phyloP scores from a whole-genome alignment of 2,329 filamentous ascomycete genomes.

The Xylariaceae sp. region DNA sequence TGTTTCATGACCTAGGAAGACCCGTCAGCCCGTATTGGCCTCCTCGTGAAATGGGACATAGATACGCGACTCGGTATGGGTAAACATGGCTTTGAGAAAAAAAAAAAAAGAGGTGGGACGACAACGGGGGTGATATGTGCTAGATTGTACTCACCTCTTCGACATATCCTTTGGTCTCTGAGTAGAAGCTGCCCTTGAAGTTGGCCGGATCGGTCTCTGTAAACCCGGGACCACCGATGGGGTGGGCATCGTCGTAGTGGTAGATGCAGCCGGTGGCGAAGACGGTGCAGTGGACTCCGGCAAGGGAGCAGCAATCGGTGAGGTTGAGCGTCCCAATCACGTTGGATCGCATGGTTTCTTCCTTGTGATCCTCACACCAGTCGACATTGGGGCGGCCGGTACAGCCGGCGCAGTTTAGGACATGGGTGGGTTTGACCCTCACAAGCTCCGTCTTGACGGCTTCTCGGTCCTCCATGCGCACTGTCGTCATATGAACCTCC shows the following conservation, averaged over 20 bases:
- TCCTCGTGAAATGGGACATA: too few species aligned
- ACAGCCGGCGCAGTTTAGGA: constrained; percentile 60
- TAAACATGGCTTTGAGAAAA: too few species aligned
- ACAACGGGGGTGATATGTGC: not conserved
- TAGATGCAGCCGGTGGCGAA: constrained; percentile 66
- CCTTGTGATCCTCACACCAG: constrained; percentile 66
- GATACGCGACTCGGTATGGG: too few species aligned
- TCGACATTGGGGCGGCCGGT: constrained; percentile 65
- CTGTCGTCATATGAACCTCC: constrained; percentile 53
- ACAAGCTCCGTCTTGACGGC: constrained; percentile 52
- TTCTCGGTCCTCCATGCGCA: constrained; percentile 60
- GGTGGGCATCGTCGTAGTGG: constrained; percentile 56
- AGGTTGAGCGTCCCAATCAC: constrained; percentile 60
- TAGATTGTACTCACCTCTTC: constrained; percentile 46
- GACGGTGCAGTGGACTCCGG: constrained; percentile 57
- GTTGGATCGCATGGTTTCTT: constrained; percentile 62
- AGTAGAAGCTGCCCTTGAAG: constrained; percentile 64
- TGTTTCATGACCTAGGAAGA: constrained; percentile 51
- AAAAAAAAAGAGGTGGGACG: too few species aligned
- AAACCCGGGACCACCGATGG: constrained; percentile 55
- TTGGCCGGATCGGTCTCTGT: constrained; percentile 58
- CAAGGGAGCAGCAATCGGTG: constrained; percentile 54
- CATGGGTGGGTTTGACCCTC: constrained; percentile 57
- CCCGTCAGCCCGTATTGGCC: constrained; percentile 7
- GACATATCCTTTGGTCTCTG: constrained; percentile 59